Evolutionary conservation across 768 basidiomycete genomes (phyloP).

Genomic region (Boletus bicolor): DNA sequence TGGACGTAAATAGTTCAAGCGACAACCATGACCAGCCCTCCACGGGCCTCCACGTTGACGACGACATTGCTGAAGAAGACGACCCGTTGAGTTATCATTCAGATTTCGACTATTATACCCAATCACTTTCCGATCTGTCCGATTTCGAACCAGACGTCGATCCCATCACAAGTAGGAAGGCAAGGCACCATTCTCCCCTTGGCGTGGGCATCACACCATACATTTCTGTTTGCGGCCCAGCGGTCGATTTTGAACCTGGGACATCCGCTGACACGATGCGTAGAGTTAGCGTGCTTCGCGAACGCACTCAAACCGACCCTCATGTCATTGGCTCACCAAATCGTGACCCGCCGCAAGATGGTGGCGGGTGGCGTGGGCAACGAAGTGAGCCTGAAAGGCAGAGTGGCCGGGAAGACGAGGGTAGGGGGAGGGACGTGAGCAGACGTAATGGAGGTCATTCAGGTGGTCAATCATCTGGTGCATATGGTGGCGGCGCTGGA

Average conservation of each 20-base stretch:
- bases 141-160: conserved; percentile 28
- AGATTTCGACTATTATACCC: conserved; percentile 37
- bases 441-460: conserved; percentile 17
- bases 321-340: background rate
- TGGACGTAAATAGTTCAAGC: conserved; percentile 19
- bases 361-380: conserved; percentile 22
- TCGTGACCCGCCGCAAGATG: conserved; percentile 12
- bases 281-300: background rate
- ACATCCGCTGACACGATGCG: conserved; percentile 40
- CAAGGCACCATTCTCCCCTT: conserved; percentile 7
- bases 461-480: conserved; percentile 17
- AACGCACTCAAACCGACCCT: background rate
- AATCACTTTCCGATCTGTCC: conserved; percentile 29
- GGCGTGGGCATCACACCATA: conserved; percentile 16
- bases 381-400: conserved; percentile 13
- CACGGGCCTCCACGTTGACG: background rate
- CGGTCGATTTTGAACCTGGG: conserved; percentile 38
- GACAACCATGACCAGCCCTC: conserved; percentile 11
- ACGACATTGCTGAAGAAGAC: conserved; percentile 22
- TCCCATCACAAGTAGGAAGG: background rate
- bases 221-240: conserved; percentile 21
- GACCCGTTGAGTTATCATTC: conserved; percentile 35
- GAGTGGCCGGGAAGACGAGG: conserved; percentile 11
- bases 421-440: conserved; percentile 6
- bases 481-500: conserved; percentile 34